These are phyloP conservation scores for Penicillium capsulatum DNA, from an alignment of 2,329 filamentous ascomycete species.

Conservation along the genomic window DNA sequence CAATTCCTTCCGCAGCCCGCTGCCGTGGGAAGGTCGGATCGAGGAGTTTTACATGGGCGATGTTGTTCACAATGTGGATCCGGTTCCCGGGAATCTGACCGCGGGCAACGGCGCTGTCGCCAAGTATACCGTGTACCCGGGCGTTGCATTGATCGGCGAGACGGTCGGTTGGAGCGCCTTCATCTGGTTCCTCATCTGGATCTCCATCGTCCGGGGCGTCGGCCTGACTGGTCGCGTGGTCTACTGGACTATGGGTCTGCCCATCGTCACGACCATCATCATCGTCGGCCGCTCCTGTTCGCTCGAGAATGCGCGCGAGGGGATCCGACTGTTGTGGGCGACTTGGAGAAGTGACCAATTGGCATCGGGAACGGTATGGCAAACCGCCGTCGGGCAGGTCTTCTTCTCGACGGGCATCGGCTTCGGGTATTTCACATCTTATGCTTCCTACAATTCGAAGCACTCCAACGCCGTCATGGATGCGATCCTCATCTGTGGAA, in stretches of 20 bases:
- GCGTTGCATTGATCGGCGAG: constrained; percentile 49
- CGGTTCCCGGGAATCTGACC: constrained; percentile 39
- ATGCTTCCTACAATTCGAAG: constrained; percentile 55
- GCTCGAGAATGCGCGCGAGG: constrained; percentile 52
- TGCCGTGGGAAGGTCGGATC: constrained; percentile 52
- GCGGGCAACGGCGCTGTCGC: constrained; percentile 39
- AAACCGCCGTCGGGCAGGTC: constrained; percentile 57
- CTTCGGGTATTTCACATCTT: constrained; percentile 57
- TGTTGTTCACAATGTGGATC: constrained; percentile 49
- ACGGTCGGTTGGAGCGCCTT: constrained; percentile 57
- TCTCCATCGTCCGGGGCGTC: constrained; percentile 58
- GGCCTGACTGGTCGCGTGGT: constrained; percentile 56
- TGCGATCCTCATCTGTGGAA: constrained; percentile 52
- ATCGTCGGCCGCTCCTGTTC: constrained; percentile 53
- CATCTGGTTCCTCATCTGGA: constrained; percentile 57
- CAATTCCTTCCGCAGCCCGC: constrained; percentile 51
- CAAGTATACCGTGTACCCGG: constrained; percentile 48
- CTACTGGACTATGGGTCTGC: constrained; percentile 60
- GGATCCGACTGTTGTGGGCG: constrained; percentile 49
- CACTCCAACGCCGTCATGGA: constrained; percentile 59
- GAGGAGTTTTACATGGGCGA: constrained; percentile 52
- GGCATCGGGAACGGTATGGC: constrained; percentile 52
- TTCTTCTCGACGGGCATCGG: constrained; percentile 59
- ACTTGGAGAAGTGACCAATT: constrained; percentile 51
- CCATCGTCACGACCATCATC: constrained; percentile 55